A percentile compares a stretch with the other conserved stretches of the same genome.
Conservation (phyloP, 2,329 filamentous ascomycete genomes). For the Claviceps quebecensis region DNA sequence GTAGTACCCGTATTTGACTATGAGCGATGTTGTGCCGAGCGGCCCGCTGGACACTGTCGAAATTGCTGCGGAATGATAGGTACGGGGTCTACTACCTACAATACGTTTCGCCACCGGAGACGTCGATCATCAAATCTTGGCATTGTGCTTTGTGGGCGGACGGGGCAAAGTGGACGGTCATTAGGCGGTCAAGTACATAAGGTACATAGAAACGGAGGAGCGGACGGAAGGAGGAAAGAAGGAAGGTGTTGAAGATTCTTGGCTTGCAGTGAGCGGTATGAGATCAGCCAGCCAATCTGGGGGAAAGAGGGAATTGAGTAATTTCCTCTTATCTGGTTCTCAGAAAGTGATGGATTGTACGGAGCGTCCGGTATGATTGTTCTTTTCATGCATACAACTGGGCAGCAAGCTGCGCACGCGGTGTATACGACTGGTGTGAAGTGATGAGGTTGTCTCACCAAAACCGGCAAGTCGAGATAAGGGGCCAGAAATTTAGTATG, state of each 20-base stretch:
- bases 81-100: too few relatives aligned
- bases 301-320: background rate
- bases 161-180: background rate
- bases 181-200: too few relatives aligned
- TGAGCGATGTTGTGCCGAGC: conserved; percentile 36
- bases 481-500: background rate
- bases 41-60: conserved; percentile 41
- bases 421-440: background rate
- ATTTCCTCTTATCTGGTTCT: background rate
- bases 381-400: background rate
- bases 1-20: conserved; percentile 37
- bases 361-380: background rate
- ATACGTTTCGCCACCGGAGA: conserved; percentile 34
- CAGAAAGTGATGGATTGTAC: background rate
- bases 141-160: background rate
- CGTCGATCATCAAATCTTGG: background rate
- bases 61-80: conserved; percentile 51
- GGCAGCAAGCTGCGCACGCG: background rate
- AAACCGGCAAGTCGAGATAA: background rate
- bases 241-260: conserved; percentile 37
- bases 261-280: conserved; percentile 28
- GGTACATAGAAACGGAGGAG: background rate
- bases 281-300: background rate
- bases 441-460: background rate
- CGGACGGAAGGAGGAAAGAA: background rate